phyloP scores from a whole-genome alignment of 2,329 filamentous ascomycete genomes.

The Penicillium thymicola region DNA sequence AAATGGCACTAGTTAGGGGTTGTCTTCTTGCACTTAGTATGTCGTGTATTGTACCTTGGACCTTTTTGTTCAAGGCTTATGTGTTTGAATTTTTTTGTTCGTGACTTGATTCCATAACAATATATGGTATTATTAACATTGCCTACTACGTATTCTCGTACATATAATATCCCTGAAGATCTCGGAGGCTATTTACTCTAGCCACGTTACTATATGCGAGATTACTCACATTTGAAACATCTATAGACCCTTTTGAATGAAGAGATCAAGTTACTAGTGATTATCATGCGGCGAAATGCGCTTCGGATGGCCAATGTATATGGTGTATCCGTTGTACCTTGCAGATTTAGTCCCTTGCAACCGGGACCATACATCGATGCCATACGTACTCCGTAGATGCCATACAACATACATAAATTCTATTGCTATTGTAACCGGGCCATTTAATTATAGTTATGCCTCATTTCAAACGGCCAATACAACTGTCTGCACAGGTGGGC shows the following conservation, averaged over 20 bases:
- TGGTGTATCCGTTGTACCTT: constrained; percentile 1
- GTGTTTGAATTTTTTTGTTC: no score
- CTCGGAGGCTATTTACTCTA: background rate
- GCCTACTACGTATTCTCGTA: background rate
- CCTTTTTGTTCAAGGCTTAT: no score
- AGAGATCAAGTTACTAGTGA: background rate
- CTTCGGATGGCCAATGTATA: background rate
- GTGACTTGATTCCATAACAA: background rate
- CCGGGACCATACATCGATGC: background rate
- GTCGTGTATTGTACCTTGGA: background rate
- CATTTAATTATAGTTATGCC: background rate
- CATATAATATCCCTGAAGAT: background rate
- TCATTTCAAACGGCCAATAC: background rate
- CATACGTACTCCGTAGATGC: no score
- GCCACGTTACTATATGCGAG: background rate
- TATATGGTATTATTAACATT: background rate
- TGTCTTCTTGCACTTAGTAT: background rate
- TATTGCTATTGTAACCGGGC: background rate
- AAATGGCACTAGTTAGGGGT: background rate
- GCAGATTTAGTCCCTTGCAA: constrained; percentile 8
- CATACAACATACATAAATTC: background rate
- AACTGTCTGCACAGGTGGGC: background rate
- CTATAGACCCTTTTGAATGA: background rate
- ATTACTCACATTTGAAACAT: background rate
- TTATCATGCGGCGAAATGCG: background rate